phyloP scores from a whole-genome alignment of 768 basidiomycete genomes.

The Glaciozyma martinii region DNA sequence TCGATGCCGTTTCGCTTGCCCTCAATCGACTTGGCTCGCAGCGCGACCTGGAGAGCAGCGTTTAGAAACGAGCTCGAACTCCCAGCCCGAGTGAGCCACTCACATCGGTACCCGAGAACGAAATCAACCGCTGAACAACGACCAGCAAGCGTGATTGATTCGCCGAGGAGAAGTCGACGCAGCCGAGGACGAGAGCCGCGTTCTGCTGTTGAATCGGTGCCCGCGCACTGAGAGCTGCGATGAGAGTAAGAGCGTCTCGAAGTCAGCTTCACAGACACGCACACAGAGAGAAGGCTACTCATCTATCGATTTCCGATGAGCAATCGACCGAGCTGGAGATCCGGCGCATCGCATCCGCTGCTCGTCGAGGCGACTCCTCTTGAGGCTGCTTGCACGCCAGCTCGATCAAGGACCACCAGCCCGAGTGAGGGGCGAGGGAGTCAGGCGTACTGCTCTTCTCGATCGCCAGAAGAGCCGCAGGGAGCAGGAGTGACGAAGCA shows the following conservation, averaged over 20 bases:
- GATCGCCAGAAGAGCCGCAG: slow-evolving; percentile 13
- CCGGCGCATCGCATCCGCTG: slow-evolving; percentile 5
- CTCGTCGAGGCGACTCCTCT: slow-evolving; percentile 37
- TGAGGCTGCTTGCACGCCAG: slow-evolving; percentile 57
- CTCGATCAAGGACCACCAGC: slow-evolving; percentile 53
- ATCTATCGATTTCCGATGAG: slow-evolving; percentile 56
- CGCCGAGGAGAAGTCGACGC: slow-evolving; percentile 49
- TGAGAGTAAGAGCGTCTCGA: slow-evolving; percentile 52
- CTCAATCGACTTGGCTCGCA: slow-evolving; percentile 4
- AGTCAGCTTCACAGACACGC: slow-evolving; percentile 47
- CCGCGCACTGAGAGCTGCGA: slow-evolving; percentile 36
- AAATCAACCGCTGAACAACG: not conserved
- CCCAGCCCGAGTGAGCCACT: too few species aligned
- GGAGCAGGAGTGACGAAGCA: slow-evolving; percentile 44
- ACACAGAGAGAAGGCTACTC: slow-evolving; percentile 42
- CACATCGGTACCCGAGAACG: slow-evolving; percentile 2
- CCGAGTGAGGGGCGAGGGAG: slow-evolving; percentile 50
- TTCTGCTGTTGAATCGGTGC: slow-evolving; percentile 54
- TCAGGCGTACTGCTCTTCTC: not conserved
- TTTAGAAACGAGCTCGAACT: too few species aligned
- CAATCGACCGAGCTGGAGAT: slow-evolving; percentile 1
- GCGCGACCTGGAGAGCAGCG: not conserved
- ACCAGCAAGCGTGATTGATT: not conserved
- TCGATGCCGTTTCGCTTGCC: slow-evolving; percentile 21
- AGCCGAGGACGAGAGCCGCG: slow-evolving; percentile 60